phyloP scores from a whole-genome alignment of 2,329 filamentous ascomycete species.

The Ceratocystis albifundus region DNA sequence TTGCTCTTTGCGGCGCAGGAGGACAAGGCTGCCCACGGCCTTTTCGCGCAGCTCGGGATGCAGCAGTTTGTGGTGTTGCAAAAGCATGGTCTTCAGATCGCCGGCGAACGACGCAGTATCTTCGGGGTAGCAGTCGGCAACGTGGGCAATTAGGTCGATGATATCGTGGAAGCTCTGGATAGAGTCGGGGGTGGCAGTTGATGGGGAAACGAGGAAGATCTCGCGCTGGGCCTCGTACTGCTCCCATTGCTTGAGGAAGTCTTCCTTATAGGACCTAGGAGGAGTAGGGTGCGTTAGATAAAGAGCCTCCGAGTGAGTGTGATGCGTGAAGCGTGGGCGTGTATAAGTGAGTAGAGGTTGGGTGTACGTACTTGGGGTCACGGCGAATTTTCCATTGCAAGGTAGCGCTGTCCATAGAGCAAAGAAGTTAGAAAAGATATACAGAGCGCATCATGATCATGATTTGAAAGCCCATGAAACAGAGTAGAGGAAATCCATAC shows the following conservation, averaged over 20 bases:
- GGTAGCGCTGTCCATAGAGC: slow-evolving; percentile 49
- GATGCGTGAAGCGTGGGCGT: neutral
- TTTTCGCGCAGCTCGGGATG: slow-evolving; percentile 84
- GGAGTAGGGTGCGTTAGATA: slow-evolving; percentile 20
- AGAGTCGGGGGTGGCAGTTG: slow-evolving; percentile 63
- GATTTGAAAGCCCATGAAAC: neutral
- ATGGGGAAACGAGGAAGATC: slow-evolving; percentile 77
- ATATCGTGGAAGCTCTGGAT: slow-evolving; percentile 79
- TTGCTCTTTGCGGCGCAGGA: slow-evolving; percentile 82
- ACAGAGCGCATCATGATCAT: slow-evolving; percentile 10
- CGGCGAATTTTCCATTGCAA: slow-evolving; percentile 83
- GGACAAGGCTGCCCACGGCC: slow-evolving; percentile 77
- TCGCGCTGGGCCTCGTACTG: slow-evolving; percentile 87
- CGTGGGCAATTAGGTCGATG: slow-evolving; percentile 86
- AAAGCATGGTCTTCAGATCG: slow-evolving; percentile 70
- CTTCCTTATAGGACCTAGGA: slow-evolving; percentile 69
- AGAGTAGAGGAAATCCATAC: slow-evolving; percentile 34
- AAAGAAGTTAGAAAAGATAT: slow-evolving; percentile 10
- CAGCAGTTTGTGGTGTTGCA: slow-evolving; percentile 68
- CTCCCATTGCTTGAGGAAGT: slow-evolving; percentile 76
- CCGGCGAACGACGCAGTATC: slow-evolving; percentile 65
- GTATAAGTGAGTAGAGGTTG: neutral
- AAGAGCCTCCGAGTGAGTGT: neutral
- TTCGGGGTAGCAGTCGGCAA: slow-evolving; percentile 83
- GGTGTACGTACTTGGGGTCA: slow-evolving; percentile 56